These are phyloP conservation scores for Russula compacta DNA, from an alignment of 768 basidiomycete species.

Conservation along the genomic window DNA sequence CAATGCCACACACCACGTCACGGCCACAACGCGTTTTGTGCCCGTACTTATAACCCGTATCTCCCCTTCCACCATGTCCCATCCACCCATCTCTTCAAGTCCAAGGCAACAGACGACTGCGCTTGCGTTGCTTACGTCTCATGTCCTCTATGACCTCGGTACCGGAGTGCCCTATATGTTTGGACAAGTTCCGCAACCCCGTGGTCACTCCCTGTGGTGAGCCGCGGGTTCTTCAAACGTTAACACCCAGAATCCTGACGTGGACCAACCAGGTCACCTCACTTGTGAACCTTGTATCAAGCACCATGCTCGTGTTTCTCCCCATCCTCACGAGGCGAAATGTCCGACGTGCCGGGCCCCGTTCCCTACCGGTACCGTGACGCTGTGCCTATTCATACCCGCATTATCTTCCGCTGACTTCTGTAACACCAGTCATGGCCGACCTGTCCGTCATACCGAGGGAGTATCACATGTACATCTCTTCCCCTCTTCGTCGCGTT, in stretches of 20 bases:
- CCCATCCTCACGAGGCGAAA: not conserved
- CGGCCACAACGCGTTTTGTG: not conserved
- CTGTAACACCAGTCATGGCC: constrained; percentile 1
- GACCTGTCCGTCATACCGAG: constrained; percentile 4
- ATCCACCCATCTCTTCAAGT: not conserved
- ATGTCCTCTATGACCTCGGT: not conserved
- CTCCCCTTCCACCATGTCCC: not conserved
- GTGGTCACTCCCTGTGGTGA: constrained; percentile 14
- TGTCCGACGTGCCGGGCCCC: constrained; percentile 16
- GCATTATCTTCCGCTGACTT: not conserved
- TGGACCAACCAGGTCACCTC: constrained; percentile 9
- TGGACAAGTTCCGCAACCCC: constrained; percentile 7
- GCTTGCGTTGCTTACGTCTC: not conserved
- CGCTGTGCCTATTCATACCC: not conserved
- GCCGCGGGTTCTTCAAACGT: not conserved
- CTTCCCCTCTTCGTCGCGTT: constrained; percentile 11
- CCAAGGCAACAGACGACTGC: not conserved
- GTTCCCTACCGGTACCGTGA: constrained; percentile 7
- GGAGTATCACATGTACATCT: constrained; percentile 14
- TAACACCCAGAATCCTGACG: not conserved
- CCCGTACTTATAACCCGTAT: not conserved
- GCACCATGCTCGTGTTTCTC: not conserved
- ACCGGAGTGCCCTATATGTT: constrained; percentile 15
- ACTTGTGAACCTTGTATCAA: constrained; percentile 6
- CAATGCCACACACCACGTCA: not conserved